Conservation (phyloP, 768 basidiomycete species). For the Clitopilus passeckerianus region DNA sequence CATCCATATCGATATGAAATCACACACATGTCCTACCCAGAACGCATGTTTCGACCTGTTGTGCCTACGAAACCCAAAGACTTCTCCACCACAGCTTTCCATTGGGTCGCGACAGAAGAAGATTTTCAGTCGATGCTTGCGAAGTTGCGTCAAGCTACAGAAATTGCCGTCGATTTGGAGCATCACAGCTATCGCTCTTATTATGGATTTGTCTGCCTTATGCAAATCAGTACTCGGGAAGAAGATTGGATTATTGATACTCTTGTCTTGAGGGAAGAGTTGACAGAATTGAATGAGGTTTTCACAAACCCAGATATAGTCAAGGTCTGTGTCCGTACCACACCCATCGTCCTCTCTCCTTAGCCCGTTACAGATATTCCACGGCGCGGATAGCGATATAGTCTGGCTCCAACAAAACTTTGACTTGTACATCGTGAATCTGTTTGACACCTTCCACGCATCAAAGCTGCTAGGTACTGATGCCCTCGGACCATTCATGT, state of each 20-base stretch:
- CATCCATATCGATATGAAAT: conserved; percentile 92
- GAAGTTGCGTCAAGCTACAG: conserved; percentile 56
- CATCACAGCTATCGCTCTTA: conserved; percentile 88
- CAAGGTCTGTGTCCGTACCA: conserved; percentile 49
- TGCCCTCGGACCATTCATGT: background rate
- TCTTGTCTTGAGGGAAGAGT: conserved; percentile 66
- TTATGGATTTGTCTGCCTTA: conserved; percentile 84
- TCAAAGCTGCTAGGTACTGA: conserved; percentile 71
- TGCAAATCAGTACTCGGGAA: conserved; percentile 84
- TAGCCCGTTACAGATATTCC: conserved; percentile 61
- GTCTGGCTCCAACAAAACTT: conserved; percentile 97
- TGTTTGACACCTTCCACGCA: conserved; percentile 98
- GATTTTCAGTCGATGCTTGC: conserved; percentile 61
- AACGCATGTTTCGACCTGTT: conserved; percentile 53
- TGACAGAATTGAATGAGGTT: conserved; percentile 74
- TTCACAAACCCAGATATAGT: conserved; percentile 82
- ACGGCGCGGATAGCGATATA: conserved; percentile 92
- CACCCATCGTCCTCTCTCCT: background rate
- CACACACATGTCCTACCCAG: conserved; percentile 64
- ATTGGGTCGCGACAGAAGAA: conserved; percentile 59
- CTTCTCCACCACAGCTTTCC: conserved; percentile 65
- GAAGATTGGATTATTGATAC: conserved; percentile 88
- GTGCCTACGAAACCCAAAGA: conserved; percentile 49
- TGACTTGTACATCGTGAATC: conserved; percentile 85
- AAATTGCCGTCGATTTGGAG: conserved; percentile 93